These are phyloP conservation scores for Aspergillus jensenii DNA, from an alignment of 2,329 filamentous ascomycete genomes.

Conservation along the genomic window DNA sequence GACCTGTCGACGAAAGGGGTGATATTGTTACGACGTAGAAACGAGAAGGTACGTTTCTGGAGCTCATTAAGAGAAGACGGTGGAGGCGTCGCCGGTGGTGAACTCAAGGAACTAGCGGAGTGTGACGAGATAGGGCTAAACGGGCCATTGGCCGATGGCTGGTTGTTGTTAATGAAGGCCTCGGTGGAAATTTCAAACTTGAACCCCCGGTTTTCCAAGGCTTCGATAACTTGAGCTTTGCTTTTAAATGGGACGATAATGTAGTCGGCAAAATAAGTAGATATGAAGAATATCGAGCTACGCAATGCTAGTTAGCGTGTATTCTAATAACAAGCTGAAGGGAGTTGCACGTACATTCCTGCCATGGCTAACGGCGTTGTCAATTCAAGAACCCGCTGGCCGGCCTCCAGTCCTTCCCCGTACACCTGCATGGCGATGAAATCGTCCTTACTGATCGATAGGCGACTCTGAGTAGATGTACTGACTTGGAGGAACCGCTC, in stretches of 20 bases:
- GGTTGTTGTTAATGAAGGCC: slow-evolving; percentile 63
- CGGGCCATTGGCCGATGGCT: slow-evolving; percentile 46
- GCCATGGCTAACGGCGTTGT: slow-evolving; percentile 88
- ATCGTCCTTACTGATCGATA: slow-evolving; percentile 77
- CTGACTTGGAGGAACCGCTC: slow-evolving; percentile 55
- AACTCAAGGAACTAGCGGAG: slow-evolving; percentile 24
- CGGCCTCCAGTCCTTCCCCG: slow-evolving; percentile 85
- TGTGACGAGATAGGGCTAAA: slow-evolving; percentile 34
- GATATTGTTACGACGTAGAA: slow-evolving; percentile 76
- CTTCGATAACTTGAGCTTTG: slow-evolving; percentile 70
- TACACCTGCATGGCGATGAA: slow-evolving; percentile 89
- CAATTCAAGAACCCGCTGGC: slow-evolving; percentile 85
- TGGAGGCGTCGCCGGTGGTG: slow-evolving; percentile 66
- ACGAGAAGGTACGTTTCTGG: slow-evolving; percentile 76
- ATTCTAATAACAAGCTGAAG: neutral
- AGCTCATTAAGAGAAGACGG: slow-evolving; percentile 77
- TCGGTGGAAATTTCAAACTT: slow-evolving; percentile 71
- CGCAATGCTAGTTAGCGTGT: neutral
- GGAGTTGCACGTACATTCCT: slow-evolving; percentile 62
- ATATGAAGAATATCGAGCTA: slow-evolving; percentile 94
- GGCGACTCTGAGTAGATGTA: slow-evolving; percentile 45
- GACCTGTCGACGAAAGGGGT: slow-evolving; percentile 67
- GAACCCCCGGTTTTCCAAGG: slow-evolving; percentile 77
- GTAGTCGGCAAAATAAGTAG: slow-evolving; percentile 96
- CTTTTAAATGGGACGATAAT: slow-evolving; percentile 82